A percentile compares a stretch with the other conserved stretches of the same genome.
Evolutionary conservation across 257 asterid genomes (phyloP).

Genomic region (Misopates orontium): DNA sequence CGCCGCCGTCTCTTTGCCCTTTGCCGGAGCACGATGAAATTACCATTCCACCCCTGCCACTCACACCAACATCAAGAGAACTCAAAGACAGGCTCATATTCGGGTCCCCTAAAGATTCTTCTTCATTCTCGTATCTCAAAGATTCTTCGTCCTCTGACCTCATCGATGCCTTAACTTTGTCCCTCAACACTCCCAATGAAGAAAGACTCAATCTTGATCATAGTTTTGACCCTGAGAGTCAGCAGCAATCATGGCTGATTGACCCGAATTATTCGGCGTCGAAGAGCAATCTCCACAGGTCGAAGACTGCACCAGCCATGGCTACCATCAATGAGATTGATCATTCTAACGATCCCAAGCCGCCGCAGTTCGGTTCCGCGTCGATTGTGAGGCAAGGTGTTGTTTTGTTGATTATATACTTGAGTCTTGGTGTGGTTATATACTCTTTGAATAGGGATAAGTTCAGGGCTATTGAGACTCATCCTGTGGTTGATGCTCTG

Average conservation of each 20-base stretch:
- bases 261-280: slow-evolving; percentile 30
- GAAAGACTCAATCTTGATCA: slow-evolving; percentile 14
- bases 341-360: slow-evolving; percentile 32
- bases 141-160: slow-evolving; percentile 16
- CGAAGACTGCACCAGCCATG: slow-evolving; percentile 50
- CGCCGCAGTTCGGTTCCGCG: slow-evolving; percentile 49
- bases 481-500: slow-evolving; percentile 88
- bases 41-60: slow-evolving; percentile 29
- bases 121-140: background rate
- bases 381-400: slow-evolving; percentile 73
- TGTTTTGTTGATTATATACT: slow-evolving; percentile 62
- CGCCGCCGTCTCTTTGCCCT: slow-evolving; percentile 25
- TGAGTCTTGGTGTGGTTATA: slow-evolving; percentile 74
- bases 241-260: slow-evolving; percentile 31
- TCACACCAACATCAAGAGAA: slow-evolving; percentile 34
- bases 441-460: slow-evolving; percentile 56
- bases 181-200: slow-evolving; percentile 11
- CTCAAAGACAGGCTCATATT: slow-evolving; percentile 38
- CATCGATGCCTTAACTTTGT: slow-evolving; percentile 27
- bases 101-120: slow-evolving; percentile 26
- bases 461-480: slow-evolving; percentile 67
- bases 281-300: slow-evolving; percentile 41
- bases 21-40: slow-evolving; percentile 37
- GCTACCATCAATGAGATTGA: slow-evolving; percentile 44
- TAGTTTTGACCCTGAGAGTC: slow-evolving; percentile 27